Evolutionary conservation across 1,284 basidiomycete species (phyloP).

Genomic region (Spongispora temasekensis): DNA sequence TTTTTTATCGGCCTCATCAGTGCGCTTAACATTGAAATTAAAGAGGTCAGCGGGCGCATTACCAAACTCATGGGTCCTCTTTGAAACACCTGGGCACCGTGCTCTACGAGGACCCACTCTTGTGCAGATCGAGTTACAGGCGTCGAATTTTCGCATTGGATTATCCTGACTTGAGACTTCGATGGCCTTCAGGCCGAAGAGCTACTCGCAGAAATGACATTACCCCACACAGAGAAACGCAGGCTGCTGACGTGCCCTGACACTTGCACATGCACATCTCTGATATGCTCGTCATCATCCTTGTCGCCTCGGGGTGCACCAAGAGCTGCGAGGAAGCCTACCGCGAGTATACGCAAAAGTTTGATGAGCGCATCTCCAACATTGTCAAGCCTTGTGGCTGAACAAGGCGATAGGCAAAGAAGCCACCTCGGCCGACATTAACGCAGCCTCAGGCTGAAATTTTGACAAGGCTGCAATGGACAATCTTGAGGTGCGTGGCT

Average conservation of each 20-base stretch:
- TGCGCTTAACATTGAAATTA: conserved; percentile 45
- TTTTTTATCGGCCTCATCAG: conserved; percentile 47
- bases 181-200: conserved; percentile 45
- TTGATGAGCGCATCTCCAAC: conserved; percentile 41
- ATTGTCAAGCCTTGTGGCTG: conserved; percentile 46
- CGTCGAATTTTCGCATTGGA: conserved; percentile 45
- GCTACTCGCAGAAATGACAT: conserved; percentile 35
- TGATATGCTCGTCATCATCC: conserved; percentile 44
- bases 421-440: conserved; percentile 50
- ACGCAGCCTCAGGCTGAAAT: conserved; percentile 38
- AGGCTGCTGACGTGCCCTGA: conserved; percentile 55
- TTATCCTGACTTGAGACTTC: conserved; percentile 52
- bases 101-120: conserved; percentile 44
- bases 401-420: conserved; percentile 54
- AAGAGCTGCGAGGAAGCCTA: conserved; percentile 29
- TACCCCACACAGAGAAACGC: conserved; percentile 41
- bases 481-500: conserved; percentile 36
- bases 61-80: conserved; percentile 40
- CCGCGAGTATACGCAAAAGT: conserved; percentile 35
- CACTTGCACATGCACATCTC: conserved; percentile 45
- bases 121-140: conserved; percentile 58
- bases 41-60: conserved; percentile 33
- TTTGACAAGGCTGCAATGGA: conserved; percentile 48
- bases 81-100: conserved; percentile 37
- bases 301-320: conserved; percentile 44